phyloP scores from a whole-genome alignment of 2,329 filamentous ascomycete species.

The Hypoxylon sp. region DNA sequence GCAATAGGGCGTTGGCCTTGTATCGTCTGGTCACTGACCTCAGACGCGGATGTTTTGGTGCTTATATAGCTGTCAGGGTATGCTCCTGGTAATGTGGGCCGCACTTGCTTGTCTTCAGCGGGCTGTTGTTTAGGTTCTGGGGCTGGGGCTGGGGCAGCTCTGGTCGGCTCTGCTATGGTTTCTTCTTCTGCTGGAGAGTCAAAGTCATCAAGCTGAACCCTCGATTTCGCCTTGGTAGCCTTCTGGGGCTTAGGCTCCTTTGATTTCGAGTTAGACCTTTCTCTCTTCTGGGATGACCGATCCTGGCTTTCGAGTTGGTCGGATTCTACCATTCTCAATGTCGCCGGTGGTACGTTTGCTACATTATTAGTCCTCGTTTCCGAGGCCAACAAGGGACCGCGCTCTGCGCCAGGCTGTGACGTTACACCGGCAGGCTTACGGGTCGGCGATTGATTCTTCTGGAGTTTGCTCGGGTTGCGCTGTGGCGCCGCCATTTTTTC shows the following conservation, averaged over 20 bases:
- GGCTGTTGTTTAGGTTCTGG: constrained; percentile 48
- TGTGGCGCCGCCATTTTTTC: constrained; percentile 62
- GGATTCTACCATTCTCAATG: constrained; percentile 70
- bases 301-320: constrained; percentile 58
- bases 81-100: constrained; percentile 56
- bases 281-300: constrained; percentile 57
- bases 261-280: constrained; percentile 55
- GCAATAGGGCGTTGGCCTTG: constrained; percentile 47
- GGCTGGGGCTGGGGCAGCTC: constrained; percentile 47
- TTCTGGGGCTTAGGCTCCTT: constrained; percentile 64
- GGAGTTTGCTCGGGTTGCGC: constrained; percentile 74
- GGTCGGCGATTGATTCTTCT: constrained; percentile 71
- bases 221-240: constrained; percentile 69
- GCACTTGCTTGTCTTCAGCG: constrained; percentile 46
- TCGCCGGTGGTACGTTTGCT: constrained; percentile 65
- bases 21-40: constrained; percentile 52
- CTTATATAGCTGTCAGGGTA: constrained; percentile 58
- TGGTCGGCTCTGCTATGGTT: constrained; percentile 46
- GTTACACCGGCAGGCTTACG: constrained; percentile 54
- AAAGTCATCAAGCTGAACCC: constrained; percentile 78
- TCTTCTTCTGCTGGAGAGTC: constrained; percentile 68
- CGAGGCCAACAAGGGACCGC: constrained; percentile 45
- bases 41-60: constrained; percentile 49
- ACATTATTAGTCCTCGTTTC: constrained; percentile 62
- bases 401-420: constrained; percentile 56